Evolutionary conservation across 495 filamentous ascomycete genomes (phyloP).

Genomic region (Rostrohypoxylon terebratum): DNA sequence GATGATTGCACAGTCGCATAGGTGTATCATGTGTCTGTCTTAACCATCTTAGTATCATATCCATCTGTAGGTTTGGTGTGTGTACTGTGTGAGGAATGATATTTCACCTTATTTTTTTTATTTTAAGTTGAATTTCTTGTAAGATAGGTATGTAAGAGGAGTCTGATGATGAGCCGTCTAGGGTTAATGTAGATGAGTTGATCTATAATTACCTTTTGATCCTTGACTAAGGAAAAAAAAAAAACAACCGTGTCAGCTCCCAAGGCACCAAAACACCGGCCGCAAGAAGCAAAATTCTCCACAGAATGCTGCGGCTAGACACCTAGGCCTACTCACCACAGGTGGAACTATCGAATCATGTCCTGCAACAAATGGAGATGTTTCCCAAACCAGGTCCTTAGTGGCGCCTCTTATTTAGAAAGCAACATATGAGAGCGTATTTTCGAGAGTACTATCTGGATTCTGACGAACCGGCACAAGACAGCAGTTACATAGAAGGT

Average conservation of each 20-base stretch:
- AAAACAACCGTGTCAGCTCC: neutral
- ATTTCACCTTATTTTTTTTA: neutral
- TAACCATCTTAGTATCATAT: constrained; percentile 23
- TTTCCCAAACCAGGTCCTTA: constrained; percentile 22
- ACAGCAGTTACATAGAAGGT: too few relatives aligned
- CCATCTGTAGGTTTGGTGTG: constrained; percentile 6
- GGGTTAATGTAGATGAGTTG: neutral
- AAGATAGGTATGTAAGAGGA: neutral
- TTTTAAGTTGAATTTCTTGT: constrained; percentile 1
- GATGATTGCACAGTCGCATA: neutral
- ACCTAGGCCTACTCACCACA: constrained; percentile 8
- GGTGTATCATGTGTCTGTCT: constrained; percentile 15
- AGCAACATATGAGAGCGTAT: neutral
- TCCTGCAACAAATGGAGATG: constrained; percentile 27
- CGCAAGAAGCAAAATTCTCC: constrained; percentile 19
- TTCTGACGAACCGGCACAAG: too few relatives aligned
- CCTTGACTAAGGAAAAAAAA: neutral
- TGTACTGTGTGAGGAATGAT: too few relatives aligned
- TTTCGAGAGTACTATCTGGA: neutral
- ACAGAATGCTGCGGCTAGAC: constrained; percentile 30
- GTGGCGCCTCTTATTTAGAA: constrained; percentile 7
- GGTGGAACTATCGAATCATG: constrained; percentile 26
- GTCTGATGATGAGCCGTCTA: neutral
- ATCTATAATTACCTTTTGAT: constrained; percentile 6
- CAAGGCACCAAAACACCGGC: neutral